A percentile compares a stretch with the other conserved stretches of the same genome.
Evolutionary conservation across 768 basidiomycete species (phyloP).

Genomic region (Agaricus blazei): DNA sequence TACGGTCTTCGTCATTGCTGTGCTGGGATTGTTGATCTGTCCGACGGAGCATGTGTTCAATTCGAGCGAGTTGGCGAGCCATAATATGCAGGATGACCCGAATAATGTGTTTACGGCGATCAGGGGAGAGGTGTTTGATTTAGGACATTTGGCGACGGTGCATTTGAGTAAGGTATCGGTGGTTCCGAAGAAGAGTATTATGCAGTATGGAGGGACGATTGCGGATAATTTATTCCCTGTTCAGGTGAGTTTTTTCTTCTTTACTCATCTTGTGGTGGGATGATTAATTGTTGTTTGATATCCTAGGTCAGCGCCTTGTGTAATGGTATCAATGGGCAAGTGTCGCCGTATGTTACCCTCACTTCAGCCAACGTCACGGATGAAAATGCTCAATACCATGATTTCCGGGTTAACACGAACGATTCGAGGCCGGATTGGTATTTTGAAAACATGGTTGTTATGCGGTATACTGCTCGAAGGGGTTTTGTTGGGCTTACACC

Average conservation of each 20-base stretch:
- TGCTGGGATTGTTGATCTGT: slow-evolving; percentile 86
- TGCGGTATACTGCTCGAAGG: slow-evolving; percentile 85
- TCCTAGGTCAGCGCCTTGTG: slow-evolving; percentile 85
- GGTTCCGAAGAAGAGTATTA: slow-evolving; percentile 65
- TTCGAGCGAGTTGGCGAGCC: slow-evolving; percentile 64
- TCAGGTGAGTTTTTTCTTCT: slow-evolving; percentile 49
- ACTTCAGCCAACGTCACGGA: slow-evolving; percentile 75
- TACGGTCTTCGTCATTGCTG: slow-evolving; percentile 88
- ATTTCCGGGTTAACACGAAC: slow-evolving; percentile 85
- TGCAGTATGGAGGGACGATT: slow-evolving; percentile 79
- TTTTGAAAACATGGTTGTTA: slow-evolving; percentile 86
- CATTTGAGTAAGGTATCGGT: slow-evolving; percentile 70
- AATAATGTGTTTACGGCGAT: slow-evolving; percentile 79
- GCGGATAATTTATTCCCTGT: slow-evolving; percentile 87
- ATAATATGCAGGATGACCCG: slow-evolving; percentile 56
- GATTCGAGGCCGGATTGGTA: slow-evolving; percentile 99
- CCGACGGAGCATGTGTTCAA: slow-evolving; percentile 93
- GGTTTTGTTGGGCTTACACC: slow-evolving; percentile 87
- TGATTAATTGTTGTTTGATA: slow-evolving; percentile 3
- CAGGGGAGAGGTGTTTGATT: slow-evolving; percentile 93
- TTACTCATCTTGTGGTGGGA: not conserved
- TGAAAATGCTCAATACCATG: slow-evolving; percentile 81
- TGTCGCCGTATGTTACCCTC: slow-evolving; percentile 81
- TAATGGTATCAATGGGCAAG: slow-evolving; percentile 72
- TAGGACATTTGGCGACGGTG: slow-evolving; percentile 58